Base-by-base conservation (phyloP, 2,329 filamentous ascomycete genomes). In the Neonectria sp. region DNA sequence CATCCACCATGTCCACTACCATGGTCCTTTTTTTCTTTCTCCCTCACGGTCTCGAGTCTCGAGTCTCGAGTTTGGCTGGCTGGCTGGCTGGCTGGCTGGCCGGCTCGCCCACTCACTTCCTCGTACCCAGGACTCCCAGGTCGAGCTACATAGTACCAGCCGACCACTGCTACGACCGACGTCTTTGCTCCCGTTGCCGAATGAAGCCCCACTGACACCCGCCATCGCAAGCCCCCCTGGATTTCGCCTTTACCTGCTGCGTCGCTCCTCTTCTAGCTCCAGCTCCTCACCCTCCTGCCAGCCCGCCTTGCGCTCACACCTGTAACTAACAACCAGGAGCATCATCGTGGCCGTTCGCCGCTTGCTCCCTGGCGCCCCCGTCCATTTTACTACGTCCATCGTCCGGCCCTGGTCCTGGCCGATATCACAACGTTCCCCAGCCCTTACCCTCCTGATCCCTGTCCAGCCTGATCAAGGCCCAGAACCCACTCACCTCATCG, bases 311-410 rank as follows among this genome's bases (percentile, higher is more conserved):
- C 29, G 49, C 57, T 56, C 68, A 74, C 71, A 68, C 73, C 71
- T 75, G 68, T 56, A 73, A 71, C 70, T 71, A 66, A 75, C 68
- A 71, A 61, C 69, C 63, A 73, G 68, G 74, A 72, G 63, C 68
- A 68, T 73, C 73, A 69, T 69, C 67, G 63, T 55, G 63, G 48
- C 60, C 63, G 53, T 64, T 71, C 57, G 60, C 63, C 62, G 68
- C 68, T 61, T 48, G 48, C 49, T 60, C 56, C 62, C 68, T 68
- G 65, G 52, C 58, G 61, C 61, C 55, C 63, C 52, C 33, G 53
- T 62, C 63, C 58, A 53, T 66, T 66, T 66, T 56, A 40, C 37
- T n/a, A 40, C 37, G 3, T 57, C 29, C 63, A 65, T 58, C 46
- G 55, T 29, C 46, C 58, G 21, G 58, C 63, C 63, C 63, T 66